These are phyloP conservation scores for Stentor coeruleus DNA, from an alignment of 73 alveolate species.

Conservation along the genomic window DNA sequence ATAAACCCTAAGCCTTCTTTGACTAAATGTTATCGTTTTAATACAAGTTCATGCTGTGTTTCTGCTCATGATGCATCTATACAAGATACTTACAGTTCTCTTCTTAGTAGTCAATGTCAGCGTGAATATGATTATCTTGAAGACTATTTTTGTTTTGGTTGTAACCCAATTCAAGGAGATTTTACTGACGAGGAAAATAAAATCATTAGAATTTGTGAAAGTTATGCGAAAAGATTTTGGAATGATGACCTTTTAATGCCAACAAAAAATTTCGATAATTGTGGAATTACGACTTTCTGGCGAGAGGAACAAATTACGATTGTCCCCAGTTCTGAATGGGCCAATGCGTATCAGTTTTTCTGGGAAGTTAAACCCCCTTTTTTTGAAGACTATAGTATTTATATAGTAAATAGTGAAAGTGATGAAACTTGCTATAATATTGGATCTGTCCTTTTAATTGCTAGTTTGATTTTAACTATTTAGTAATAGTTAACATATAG, in stretches of 20 bases:
- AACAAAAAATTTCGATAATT: conserved; percentile 47
- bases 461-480: no score
- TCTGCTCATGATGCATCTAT: conserved; percentile 54
- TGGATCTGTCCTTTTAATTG: no score
- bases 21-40: conserved; percentile 53
- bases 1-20: conserved; percentile 44
- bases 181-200: conserved; percentile 25
- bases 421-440: neutral
- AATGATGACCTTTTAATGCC: conserved; percentile 42
- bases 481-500: no score
- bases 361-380: conserved; percentile 56
- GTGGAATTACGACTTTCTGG: conserved; percentile 58
- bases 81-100: neutral
- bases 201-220: conserved; percentile 40
- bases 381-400: conserved; percentile 42
- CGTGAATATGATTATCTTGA: conserved; percentile 54
- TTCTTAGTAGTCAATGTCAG: conserved; percentile 48
- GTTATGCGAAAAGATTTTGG: conserved; percentile 57
- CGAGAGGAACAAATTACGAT: conserved; percentile 25
- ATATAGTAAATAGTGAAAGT: conserved; percentile 20
- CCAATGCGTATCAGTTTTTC: conserved; percentile 51
- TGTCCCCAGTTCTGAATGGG: conserved; percentile 50
- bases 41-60: conserved; percentile 57
- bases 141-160: conserved; percentile 60
- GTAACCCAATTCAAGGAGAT: conserved; percentile 47